Conservation (phyloP, 2,329 filamentous ascomycete species). For the Tympanopsis confertula region DNA sequence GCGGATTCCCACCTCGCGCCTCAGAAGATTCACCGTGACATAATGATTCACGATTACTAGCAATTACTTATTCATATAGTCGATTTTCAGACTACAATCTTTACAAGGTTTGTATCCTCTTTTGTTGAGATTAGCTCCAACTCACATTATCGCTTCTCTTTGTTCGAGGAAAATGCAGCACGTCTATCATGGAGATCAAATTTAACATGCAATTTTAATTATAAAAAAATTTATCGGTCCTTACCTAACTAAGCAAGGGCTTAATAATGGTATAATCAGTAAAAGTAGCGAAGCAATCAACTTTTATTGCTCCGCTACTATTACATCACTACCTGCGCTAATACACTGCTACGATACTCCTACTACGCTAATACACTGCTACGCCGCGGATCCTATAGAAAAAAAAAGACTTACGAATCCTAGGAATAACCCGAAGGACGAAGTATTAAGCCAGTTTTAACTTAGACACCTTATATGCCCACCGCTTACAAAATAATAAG, state of each 20-base stretch:
- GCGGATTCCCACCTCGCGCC: not conserved
- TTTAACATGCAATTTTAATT: slow-evolving; percentile 1
- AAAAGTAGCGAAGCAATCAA: slow-evolving; percentile 1
- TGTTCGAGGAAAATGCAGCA: not conserved
- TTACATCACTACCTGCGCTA: not conserved
- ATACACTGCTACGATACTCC: not conserved
- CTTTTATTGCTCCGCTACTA: not conserved
- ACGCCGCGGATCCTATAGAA: not conserved
- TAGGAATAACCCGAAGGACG: not conserved
- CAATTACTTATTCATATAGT: slow-evolving; percentile 1
- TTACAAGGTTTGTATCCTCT: slow-evolving; percentile 1
- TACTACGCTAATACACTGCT: not conserved
- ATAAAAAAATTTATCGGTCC: not conserved
- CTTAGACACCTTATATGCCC: not conserved
- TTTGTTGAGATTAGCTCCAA: slow-evolving; percentile 1
- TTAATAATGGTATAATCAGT: slow-evolving; percentile 1
- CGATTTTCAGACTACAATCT: slow-evolving; percentile 1
- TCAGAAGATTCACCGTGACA: not conserved
- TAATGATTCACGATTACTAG: not conserved
- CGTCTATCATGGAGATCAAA: not conserved
- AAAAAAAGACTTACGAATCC: slow-evolving; percentile 1
- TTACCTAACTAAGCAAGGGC: not conserved
- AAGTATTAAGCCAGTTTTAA: not conserved
- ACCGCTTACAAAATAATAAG: slow-evolving; percentile 1
- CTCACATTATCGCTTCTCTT: slow-evolving; percentile 1